Percentiles rank a stretch among this genome's conserved stretches.
Conservation (phyloP, 2,329 filamentous ascomycete species). For the Fusarium concolor region DNA sequence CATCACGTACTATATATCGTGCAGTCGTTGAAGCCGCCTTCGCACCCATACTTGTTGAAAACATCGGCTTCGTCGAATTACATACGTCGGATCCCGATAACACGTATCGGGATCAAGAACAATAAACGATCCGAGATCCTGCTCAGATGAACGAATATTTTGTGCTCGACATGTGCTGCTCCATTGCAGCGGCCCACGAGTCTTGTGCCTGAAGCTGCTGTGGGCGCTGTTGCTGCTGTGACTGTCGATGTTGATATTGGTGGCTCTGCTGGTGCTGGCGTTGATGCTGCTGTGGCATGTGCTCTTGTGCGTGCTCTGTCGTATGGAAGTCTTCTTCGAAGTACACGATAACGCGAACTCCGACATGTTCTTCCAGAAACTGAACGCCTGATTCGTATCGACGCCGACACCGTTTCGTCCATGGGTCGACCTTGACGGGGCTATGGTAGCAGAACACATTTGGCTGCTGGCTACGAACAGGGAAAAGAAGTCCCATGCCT, state of each 20-base stretch:
- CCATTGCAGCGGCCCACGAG: conserved; percentile 54
- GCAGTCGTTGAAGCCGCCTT: conserved; percentile 29
- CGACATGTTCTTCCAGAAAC: conserved; percentile 54
- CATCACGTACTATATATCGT: conserved; percentile 22
- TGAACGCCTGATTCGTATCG: conserved; percentile 54
- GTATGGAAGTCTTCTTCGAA: conserved; percentile 60
- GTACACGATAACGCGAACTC: conserved; percentile 54
- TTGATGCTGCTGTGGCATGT: conserved; percentile 34
- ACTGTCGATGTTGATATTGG: conserved; percentile 26
- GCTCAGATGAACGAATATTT: conserved; percentile 52
- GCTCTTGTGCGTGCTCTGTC: conserved; percentile 53
- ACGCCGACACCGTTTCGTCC: conserved; percentile 57
- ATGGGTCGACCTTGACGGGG: conserved; percentile 58
- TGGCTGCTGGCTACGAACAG: conserved; percentile 52
- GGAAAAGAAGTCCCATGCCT: conserved; percentile 51
- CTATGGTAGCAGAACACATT: conserved; percentile 59
- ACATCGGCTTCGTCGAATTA: conserved; percentile 17
- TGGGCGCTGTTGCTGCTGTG: conserved; percentile 29
- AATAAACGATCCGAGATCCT: conserved; percentile 32
- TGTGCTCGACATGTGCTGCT: conserved; percentile 41
- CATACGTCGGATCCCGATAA: conserved; percentile 11
- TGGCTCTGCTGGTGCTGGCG: conserved; percentile 30
- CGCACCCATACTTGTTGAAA: conserved; percentile 24
- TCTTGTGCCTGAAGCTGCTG: conserved; percentile 47
- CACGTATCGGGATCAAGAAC: conserved; percentile 10